Evolutionary conservation across 352 stramenopile genomes (phyloP), one percentile per base, ranked within the genome.

Genomic region (Pythium graminicola): DNA sequence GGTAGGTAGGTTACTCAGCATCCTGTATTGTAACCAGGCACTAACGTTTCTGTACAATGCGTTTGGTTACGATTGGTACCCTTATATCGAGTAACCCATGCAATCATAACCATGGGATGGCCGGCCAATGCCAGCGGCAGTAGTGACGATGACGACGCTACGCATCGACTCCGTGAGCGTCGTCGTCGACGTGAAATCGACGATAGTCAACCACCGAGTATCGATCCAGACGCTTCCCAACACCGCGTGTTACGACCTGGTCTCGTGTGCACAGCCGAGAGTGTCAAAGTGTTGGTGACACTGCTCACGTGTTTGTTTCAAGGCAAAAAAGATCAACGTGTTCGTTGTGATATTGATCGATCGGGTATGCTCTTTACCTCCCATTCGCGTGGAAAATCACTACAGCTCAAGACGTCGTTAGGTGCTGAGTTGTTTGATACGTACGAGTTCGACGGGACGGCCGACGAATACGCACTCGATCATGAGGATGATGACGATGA

Each of bases 351-450:
- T 59, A 68, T 85, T 33, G 83, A 93, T 46, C 22, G 29, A 8
- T 58, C 60, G 6, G 80, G 83, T 28, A 46, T 88, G 59, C 63
- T 90, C 3, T 89, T 93, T 57, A 91, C 81, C 4, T 60, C 70
- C 23, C 76, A 91, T 45, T 91, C 82, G n/a, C 85, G 81, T 43
- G 80, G 83, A 42, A 93, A 93, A 54, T 89, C 80, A 54, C 68
- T 93, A 23, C 83, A 93, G 73, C 73, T 93, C 63, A 93, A 91
- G 70, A 89, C 83, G 23, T 88, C 78, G 9, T 72, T 91, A 8
- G 65, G 71, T 9, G 64, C 58, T n/a, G 78, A 90, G 54, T 56
- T 93, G 6, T 93, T 93, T 50, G 80, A 90, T 40, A 67, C 64
- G 27, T 93, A 75, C 67, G 46, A 68, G 41, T 75, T 91, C 9